Conservation (phyloP, 768 basidiomycete genomes). For the Termitomyces sp. region DNA sequence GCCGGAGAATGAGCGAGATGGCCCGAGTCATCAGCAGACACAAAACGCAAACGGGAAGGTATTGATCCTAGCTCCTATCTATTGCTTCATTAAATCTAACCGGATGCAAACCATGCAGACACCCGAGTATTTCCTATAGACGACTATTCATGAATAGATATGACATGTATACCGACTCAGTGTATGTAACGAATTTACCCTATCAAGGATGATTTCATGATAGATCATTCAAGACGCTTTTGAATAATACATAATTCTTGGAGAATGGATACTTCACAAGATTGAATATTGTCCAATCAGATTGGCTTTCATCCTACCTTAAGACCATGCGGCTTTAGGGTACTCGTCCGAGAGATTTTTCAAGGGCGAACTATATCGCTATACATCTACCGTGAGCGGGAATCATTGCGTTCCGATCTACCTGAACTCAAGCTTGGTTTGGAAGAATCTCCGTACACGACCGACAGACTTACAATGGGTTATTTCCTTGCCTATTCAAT, state of each 20-base stretch:
- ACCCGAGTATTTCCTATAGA: conserved; percentile 74
- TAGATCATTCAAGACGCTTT: neutral
- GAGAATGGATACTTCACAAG: neutral
- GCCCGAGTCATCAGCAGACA: conserved; percentile 72
- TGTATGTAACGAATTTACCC: conserved; percentile 8
- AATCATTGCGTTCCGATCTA: neutral
- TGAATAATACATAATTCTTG: neutral
- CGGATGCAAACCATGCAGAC: conserved; percentile 35
- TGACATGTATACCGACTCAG: conserved; percentile 11
- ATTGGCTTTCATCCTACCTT: neutral
- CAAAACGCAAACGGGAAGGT: conserved; percentile 75
- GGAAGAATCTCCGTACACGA: neutral
- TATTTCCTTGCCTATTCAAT: neutral
- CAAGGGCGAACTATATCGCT: neutral
- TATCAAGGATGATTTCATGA: neutral
- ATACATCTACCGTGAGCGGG: neutral
- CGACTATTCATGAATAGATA: conserved; percentile 11
- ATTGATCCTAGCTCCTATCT: conserved; percentile 10
- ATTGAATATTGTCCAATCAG: neutral
- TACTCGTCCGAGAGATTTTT: neutral
- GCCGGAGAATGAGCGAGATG: conserved; percentile 94
- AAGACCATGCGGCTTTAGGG: neutral
- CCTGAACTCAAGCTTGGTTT: neutral
- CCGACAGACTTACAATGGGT: neutral
- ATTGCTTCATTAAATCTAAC: conserved; percentile 8